These are phyloP conservation scores for Hawksworthiomyces lignivorus DNA, from an alignment of 2,329 filamentous ascomycete genomes.

Conservation along the genomic window DNA sequence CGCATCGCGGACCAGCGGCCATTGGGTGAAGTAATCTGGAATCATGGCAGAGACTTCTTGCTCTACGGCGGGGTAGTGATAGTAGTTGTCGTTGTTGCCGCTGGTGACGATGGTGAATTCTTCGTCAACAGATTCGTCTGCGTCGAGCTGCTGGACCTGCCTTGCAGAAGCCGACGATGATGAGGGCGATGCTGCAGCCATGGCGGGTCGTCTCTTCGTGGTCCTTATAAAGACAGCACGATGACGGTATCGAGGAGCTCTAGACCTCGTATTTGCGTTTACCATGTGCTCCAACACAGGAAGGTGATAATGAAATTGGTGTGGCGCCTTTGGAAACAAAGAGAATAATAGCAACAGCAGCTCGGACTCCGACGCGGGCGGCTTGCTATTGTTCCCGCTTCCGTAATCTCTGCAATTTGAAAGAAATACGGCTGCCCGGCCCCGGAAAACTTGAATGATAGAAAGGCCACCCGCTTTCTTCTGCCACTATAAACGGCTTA, in stretches of 20 bases:
- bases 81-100: background rate
- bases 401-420: no score
- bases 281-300: conserved; percentile 10
- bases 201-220: conserved; percentile 10
- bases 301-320: no score
- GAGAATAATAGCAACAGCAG: conserved; percentile 14
- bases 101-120: conserved; percentile 5
- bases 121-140: conserved; percentile 7
- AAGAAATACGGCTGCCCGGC: no score
- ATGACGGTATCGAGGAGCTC: conserved; percentile 12
- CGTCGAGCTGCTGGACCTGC: background rate
- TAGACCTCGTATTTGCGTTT: conserved; percentile 6
- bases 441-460: no score
- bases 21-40: conserved; percentile 49
- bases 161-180: background rate
- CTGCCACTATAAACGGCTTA: no score
- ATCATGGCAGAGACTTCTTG: conserved; percentile 25
- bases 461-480: no score
- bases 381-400: conserved; percentile 14
- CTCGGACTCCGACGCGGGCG: no score
- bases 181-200: conserved; percentile 4
- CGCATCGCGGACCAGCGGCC: conserved; percentile 56
- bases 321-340: background rate
- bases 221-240: conserved; percentile 18
- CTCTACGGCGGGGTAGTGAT: background rate